A percentile compares a stretch with the other conserved stretches of the same genome.
Conservation (phyloP, 441 rosid genomes). For the Mallotus japonicus region DNA sequence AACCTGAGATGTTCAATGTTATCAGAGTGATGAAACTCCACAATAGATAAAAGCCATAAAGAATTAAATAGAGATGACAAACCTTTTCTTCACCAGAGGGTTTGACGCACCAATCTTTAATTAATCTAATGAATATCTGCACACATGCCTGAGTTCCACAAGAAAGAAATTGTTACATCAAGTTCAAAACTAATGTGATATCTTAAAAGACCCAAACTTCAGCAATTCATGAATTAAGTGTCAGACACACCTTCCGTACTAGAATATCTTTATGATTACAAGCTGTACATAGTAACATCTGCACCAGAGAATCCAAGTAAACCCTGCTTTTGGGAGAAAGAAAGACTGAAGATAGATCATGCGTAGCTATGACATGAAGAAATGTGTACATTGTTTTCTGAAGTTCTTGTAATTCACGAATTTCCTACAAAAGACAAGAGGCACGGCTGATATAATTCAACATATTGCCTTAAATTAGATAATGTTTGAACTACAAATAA, state of each 20-base stretch:
- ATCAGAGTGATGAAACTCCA: constrained; percentile 12
- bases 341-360: constrained; percentile 76
- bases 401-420: constrained; percentile 84
- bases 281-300: constrained; percentile 58
- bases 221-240: constrained; percentile 6
- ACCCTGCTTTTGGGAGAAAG: constrained; percentile 59
- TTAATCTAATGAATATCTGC: constrained; percentile 79
- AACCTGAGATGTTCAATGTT: constrained; percentile 43
- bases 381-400: constrained; percentile 78
- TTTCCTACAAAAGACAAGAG: constrained; percentile 53
- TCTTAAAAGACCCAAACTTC: constrained; percentile 5
- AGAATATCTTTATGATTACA: constrained; percentile 75
- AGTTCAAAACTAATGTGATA: neutral
- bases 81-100: constrained; percentile 75
- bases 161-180: constrained; percentile 19
- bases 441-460: constrained; percentile 9
- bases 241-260: constrained; percentile 64
- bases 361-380: constrained; percentile 82
- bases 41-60: constrained; percentile 8
- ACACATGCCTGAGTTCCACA: constrained; percentile 63
- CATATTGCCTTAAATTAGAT: neutral
- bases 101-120: constrained; percentile 80
- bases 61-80: constrained; percentile 20
- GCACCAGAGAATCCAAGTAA: constrained; percentile 61
- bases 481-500: neutral